A percentile compares a stretch with the other conserved stretches of the same genome.
These are phyloP conservation scores for Immersiporthe knoxdaviesiana DNA, from an alignment of 2,329 filamentous ascomycete genomes.

Conservation along the genomic window DNA sequence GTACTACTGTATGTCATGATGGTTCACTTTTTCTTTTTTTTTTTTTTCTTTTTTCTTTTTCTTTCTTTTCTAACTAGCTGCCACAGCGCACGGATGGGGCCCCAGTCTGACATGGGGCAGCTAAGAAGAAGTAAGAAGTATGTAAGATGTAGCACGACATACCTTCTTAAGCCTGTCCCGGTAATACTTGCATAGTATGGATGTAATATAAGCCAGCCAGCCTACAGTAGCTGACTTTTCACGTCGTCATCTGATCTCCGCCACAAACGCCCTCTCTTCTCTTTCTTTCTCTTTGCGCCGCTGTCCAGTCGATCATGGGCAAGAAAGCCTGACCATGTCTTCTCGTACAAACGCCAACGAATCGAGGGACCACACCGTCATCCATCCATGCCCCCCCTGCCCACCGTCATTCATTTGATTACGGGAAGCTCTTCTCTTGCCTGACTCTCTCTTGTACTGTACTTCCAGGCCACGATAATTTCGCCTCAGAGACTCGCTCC, in stretches of 20 bases:
- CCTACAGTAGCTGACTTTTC: slow-evolving; percentile 4
- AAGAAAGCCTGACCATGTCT: neutral
- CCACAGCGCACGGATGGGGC: slow-evolving; percentile 24
- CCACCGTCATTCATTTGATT: neutral
- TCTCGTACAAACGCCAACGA: neutral
- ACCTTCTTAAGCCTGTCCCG: neutral
- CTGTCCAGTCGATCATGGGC: neutral
- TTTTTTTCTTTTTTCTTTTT: no score
- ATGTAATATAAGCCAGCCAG: neutral
- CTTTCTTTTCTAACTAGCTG: neutral
- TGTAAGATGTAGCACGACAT: neutral
- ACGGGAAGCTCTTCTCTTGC: neutral
- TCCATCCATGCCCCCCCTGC: no score
- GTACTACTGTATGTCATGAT: no score
- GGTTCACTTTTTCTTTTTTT: no score
- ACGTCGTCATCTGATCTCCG: slow-evolving; percentile 7
- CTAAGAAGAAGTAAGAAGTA: neutral
- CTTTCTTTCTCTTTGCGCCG: neutral
- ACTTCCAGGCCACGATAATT: neutral
- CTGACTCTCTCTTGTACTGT: neutral
- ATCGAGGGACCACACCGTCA: neutral
- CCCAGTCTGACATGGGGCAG: slow-evolving; percentile 8
- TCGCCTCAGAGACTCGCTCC: neutral
- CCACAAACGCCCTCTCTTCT: neutral
- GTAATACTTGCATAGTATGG: neutral